Evolutionary conservation across 106 monocot species (phyloP), one percentile per base, ranked within the genome.

Genomic region (Dendrobium huoshanense): DNA sequence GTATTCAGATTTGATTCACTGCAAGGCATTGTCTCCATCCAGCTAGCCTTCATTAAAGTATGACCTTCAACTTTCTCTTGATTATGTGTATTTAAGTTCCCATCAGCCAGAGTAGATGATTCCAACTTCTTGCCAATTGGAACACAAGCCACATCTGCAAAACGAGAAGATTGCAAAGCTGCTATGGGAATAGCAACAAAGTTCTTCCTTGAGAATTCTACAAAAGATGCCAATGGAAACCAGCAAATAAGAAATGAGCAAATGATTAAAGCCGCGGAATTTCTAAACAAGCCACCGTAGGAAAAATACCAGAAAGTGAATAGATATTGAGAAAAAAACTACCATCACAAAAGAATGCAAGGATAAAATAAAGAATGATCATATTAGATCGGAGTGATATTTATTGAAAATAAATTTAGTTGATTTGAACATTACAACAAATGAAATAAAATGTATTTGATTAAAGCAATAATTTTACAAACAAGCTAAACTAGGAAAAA

Each of bases 121-220:
- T 41, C 59, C 74, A 24, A 65, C n/a, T 43, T 75, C 16, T 24
- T 43, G 59, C 40, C 78, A 20, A 27, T 48, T 78, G 58, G 67
- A 58, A 80, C 79, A 76, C 75, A 75, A 45, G 31, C 65, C 73
- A 64, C 83, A 83, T 85, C 84, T 48, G 88, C 81, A 87, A 90
- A 87, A 41, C 81, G 85, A 81, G 83, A 80, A 70, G 90, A 82
- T 37, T 82, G 86, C 22, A 93, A 65, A 56, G 91, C 86, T 51
- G 93, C 84, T 59, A 82, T 81, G 79, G 87, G 87, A 78, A 93
- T 77, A 77, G 82, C 75, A 80, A 81, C 75, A 49, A 91, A 85
- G 42, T 79, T 88, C 79, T 73, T 91, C 78, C 80, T 86, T 75
- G 47, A 72, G 77, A 82, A 82, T 78, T 88, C 93, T 96, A 83